These are phyloP conservation scores for Colletotrichum simmondsii DNA, from an alignment of 2,329 filamentous ascomycete species.

Conservation along the genomic window DNA sequence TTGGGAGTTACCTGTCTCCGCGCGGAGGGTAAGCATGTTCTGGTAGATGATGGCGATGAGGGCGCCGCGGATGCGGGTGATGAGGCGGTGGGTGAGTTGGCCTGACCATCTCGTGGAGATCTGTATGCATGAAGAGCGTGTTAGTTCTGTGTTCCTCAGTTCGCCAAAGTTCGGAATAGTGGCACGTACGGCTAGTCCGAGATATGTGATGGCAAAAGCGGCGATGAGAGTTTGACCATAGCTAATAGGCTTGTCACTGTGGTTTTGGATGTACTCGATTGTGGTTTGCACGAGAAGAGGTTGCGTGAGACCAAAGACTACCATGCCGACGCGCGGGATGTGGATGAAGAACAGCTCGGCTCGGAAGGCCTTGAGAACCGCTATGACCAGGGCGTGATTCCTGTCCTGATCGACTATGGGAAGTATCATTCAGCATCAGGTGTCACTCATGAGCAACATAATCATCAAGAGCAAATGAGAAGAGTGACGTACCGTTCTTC, in stretches of 20 bases:
- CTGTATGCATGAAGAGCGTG: background rate
- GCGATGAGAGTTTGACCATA: slow-evolving; percentile 51
- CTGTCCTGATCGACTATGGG: background rate
- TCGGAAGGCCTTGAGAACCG: slow-evolving; percentile 3
- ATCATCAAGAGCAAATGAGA: too few species aligned
- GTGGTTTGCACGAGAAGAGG: slow-evolving; percentile 53
- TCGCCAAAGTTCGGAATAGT: too few species aligned
- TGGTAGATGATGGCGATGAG: slow-evolving; percentile 41
- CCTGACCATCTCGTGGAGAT: slow-evolving; percentile 19
- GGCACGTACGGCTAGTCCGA: slow-evolving; percentile 47
- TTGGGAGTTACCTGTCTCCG: slow-evolving; percentile 24
- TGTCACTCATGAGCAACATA: too few species aligned
- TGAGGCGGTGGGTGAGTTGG: slow-evolving; percentile 37
- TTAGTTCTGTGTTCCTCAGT: background rate
- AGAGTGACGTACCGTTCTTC: background rate
- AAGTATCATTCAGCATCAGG: background rate
- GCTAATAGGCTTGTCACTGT: slow-evolving; percentile 20
- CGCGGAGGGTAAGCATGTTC: slow-evolving; percentile 37
- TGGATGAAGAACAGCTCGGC: slow-evolving; percentile 41
- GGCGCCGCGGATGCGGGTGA: slow-evolving; percentile 40
- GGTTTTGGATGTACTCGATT: slow-evolving; percentile 13
- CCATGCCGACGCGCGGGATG: slow-evolving; percentile 42
- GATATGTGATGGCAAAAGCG: slow-evolving; percentile 51
- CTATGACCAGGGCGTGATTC: background rate
- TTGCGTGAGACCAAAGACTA: slow-evolving; percentile 55